Base-by-base conservation (phyloP, 2,329 filamentous ascomycete species). In the Sporothrix dimorphospora region DNA sequence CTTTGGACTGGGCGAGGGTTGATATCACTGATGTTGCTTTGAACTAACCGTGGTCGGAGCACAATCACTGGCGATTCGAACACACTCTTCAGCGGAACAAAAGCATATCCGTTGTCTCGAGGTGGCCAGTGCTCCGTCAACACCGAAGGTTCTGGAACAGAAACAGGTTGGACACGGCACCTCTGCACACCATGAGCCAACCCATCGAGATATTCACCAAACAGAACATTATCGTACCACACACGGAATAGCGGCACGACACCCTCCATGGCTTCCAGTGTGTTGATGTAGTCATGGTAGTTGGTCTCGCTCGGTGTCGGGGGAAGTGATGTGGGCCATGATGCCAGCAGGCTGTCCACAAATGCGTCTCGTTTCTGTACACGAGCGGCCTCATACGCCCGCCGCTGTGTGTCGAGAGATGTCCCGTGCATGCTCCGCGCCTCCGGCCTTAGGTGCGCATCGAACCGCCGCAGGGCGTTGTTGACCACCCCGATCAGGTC, bases 191-290 rank as follows among this genome's bases (percentile, higher is more conserved):
- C 51, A 1, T 19, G 7, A 2, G n/a, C 51, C 16, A 71, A 11
- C 6, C 2, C n/a, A 11, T 59, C 38, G 3, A 71, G 70, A n/a
- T 71, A 71, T 38, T 45, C 21, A 5, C 42, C 55, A 30, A 71
- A 71, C 34, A 30, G 6, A 3, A 24, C 49, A 49, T 71, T 71
- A 16, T 67, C 38, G 30, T 65, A 49, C 59, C 70, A 71, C 12
- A 67, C n/a, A n/a, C 59, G n/a, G 42, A 71, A 47, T 5, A 38
- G 14, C 8, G 47, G 34, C 21, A 53, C 24, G 5, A 68, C 45
- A 14, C 47, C 47, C 47, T 68, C 65, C 65, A 68, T 68, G 16
- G 45, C 65, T 14, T 68, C 65, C 9, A 38, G 30, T 24, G 65
- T 68, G 45, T 68, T 53, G 65, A 68, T 68, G 45, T 53, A 40